Conservation (phyloP, 768 basidiomycete genomes). For the Cantharellus anzutake region DNA sequence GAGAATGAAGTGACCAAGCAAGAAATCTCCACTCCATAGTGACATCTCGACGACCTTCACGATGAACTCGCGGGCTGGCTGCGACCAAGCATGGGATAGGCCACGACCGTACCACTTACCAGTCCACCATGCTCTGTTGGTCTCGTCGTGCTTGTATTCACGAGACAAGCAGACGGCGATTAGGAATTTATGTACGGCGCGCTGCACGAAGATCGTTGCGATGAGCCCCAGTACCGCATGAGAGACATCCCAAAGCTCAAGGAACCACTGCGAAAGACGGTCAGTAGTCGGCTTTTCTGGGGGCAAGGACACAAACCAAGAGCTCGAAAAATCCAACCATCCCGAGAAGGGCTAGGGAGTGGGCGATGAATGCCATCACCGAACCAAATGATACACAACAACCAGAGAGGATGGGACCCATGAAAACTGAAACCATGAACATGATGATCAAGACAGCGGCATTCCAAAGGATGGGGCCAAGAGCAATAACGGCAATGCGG, state of each 20-base stretch:
- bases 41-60: slow-evolving; percentile 97
- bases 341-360: slow-evolving; percentile 42
- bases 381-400: slow-evolving; percentile 82
- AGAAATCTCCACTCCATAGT: slow-evolving; percentile 86
- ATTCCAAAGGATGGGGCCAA: slow-evolving; percentile 94
- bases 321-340: slow-evolving; percentile 94
- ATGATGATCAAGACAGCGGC: slow-evolving; percentile 68
- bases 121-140: slow-evolving; percentile 98
- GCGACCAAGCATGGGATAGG: slow-evolving; percentile 80
- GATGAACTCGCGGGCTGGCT: slow-evolving; percentile 90
- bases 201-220: slow-evolving; percentile 77
- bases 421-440: slow-evolving; percentile 80
- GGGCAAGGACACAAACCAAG: slow-evolving; percentile 32
- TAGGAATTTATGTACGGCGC: slow-evolving; percentile 81
- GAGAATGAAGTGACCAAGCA: slow-evolving; percentile 69
- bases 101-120: slow-evolving; percentile 94
- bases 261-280: slow-evolving; percentile 54
- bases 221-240: slow-evolving; percentile 91
- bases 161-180: slow-evolving; percentile 89
- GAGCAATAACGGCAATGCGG: slow-evolving; percentile 78
- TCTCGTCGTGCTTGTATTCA: slow-evolving; percentile 99
- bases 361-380: slow-evolving; percentile 79
- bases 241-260: slow-evolving; percentile 78
- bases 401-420: slow-evolving; percentile 77
- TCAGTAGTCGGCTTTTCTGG: background rate